Conservation (phyloP, 305 asterid species). For the Ilex paraguariensis region DNA sequence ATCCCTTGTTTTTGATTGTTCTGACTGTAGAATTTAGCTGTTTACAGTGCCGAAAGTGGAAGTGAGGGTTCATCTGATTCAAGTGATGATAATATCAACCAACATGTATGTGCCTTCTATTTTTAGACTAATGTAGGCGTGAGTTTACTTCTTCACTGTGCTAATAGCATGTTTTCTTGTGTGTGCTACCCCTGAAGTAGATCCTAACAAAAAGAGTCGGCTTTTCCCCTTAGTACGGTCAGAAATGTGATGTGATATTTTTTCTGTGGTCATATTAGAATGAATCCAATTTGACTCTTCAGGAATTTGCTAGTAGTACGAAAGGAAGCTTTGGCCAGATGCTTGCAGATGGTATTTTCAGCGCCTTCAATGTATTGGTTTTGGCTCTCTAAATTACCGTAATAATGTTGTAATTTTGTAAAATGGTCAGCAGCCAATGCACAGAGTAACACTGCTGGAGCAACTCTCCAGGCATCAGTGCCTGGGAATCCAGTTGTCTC, state of each 20-base stretch:
- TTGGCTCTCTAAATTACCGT: constrained; percentile 6
- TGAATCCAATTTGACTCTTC: constrained; percentile 7
- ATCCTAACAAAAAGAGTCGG: neutral
- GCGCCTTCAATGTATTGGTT: constrained; percentile 4
- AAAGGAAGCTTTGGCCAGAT: constrained; percentile 92
- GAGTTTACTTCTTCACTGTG: constrained; percentile 5
- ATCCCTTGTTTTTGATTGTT: neutral
- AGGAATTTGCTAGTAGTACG: constrained; percentile 68
- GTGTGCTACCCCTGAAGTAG: neutral
- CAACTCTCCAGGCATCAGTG: constrained; percentile 47
- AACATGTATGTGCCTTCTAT: constrained; percentile 27
- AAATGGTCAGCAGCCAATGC: constrained; percentile 64
- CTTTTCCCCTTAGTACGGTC: neutral
- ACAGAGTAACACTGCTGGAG: constrained; percentile 43
- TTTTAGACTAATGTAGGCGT: neutral
- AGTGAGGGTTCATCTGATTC: constrained; percentile 85
- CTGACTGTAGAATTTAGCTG: neutral
- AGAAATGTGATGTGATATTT: neutral
- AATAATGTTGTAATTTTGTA: constrained; percentile 14
- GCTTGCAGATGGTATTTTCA: constrained; percentile 85
- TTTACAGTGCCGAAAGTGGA: constrained; percentile 48
- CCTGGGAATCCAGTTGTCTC: constrained; percentile 69
- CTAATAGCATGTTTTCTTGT: neutral
- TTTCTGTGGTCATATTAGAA: neutral
- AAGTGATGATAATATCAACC: constrained; percentile 73